Evolutionary conservation across 768 basidiomycete genomes (phyloP).

Genomic region (Psilocybe sp.): DNA sequence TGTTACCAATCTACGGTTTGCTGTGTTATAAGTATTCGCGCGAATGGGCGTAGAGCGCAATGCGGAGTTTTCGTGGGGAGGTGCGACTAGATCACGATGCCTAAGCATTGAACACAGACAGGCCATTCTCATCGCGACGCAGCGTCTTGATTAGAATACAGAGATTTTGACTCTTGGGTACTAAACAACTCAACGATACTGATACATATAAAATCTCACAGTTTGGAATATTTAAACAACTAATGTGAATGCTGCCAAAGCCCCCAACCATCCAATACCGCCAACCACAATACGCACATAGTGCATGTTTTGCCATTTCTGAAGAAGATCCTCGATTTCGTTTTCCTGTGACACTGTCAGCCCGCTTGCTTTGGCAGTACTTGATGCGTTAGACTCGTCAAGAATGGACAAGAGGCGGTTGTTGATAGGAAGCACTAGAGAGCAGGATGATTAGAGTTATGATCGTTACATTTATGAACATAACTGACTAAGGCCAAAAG

Average conservation of each 20-base stretch:
- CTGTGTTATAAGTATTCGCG: too few relatives aligned
- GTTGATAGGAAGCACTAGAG: conserved; percentile 9
- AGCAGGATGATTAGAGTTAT: neutral
- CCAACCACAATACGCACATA: conserved; percentile 6
- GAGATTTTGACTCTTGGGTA: too few relatives aligned
- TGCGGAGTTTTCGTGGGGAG: too few relatives aligned
- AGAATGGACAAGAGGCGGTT: conserved; percentile 5
- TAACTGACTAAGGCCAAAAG: conserved; percentile 2
- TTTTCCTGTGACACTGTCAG: conserved; percentile 4
- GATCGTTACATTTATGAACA: neutral
- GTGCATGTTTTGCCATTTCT: conserved; percentile 8
- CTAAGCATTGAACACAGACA: too few relatives aligned
- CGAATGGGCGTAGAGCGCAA: too few relatives aligned
- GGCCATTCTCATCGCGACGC: too few relatives aligned
- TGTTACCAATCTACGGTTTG: too few relatives aligned
- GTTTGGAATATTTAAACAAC: neutral
- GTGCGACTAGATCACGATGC: too few relatives aligned
- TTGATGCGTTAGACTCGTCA: neutral
- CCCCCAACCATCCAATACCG: conserved; percentile 3
- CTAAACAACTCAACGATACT: too few relatives aligned
- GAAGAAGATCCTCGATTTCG: conserved; percentile 5
- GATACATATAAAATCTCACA: too few relatives aligned
- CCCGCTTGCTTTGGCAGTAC: too few relatives aligned
- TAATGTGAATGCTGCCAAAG: conserved; percentile 3
- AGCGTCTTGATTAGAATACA: too few relatives aligned